Conservation (phyloP, 768 basidiomycete species). For the Russula griseocarnosa region DNA sequence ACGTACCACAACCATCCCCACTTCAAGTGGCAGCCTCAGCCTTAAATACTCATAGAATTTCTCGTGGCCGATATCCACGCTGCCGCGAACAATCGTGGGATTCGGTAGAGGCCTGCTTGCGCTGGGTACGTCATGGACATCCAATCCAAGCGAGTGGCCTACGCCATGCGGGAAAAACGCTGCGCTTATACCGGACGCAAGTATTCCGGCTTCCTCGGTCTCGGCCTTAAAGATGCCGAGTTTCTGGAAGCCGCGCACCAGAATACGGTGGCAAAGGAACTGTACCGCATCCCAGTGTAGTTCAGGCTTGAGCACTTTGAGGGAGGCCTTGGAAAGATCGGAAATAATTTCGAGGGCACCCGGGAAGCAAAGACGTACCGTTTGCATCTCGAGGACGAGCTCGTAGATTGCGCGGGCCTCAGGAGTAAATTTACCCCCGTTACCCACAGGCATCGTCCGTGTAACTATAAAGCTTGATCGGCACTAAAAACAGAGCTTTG, state of each 20-base stretch:
- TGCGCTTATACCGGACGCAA: slow-evolving; percentile 69
- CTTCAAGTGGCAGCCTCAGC: slow-evolving; percentile 65
- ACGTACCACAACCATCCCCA: slow-evolving; percentile 84
- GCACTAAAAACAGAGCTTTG: slow-evolving; percentile 27
- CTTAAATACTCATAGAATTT: slow-evolving; percentile 79
- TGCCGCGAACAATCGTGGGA: slow-evolving; percentile 42
- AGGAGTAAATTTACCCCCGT: slow-evolving; percentile 81
- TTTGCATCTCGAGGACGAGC: slow-evolving; percentile 88
- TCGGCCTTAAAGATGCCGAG: slow-evolving; percentile 81
- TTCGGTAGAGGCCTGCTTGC: slow-evolving; percentile 70
- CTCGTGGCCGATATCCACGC: slow-evolving; percentile 41
- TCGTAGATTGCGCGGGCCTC: slow-evolving; percentile 81
- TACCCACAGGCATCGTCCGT: slow-evolving; percentile 89
- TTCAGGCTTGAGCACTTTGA: slow-evolving; percentile 67
- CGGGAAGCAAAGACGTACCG: slow-evolving; percentile 41
- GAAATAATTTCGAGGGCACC: background rate
- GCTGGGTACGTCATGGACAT: slow-evolving; percentile 88
- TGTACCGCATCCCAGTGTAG: slow-evolving; percentile 90
- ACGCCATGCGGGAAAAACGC: slow-evolving; percentile 96
- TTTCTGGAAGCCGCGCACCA: slow-evolving; percentile 76
- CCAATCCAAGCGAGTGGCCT: slow-evolving; percentile 88
- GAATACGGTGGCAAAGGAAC: slow-evolving; percentile 71
- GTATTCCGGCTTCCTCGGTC: slow-evolving; percentile 62
- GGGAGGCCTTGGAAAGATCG: slow-evolving; percentile 50
- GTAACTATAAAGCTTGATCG: slow-evolving; percentile 40